These are phyloP conservation scores for Fusarium albidum DNA, from an alignment of 2,329 filamentous ascomycete species.

Conservation along the genomic window DNA sequence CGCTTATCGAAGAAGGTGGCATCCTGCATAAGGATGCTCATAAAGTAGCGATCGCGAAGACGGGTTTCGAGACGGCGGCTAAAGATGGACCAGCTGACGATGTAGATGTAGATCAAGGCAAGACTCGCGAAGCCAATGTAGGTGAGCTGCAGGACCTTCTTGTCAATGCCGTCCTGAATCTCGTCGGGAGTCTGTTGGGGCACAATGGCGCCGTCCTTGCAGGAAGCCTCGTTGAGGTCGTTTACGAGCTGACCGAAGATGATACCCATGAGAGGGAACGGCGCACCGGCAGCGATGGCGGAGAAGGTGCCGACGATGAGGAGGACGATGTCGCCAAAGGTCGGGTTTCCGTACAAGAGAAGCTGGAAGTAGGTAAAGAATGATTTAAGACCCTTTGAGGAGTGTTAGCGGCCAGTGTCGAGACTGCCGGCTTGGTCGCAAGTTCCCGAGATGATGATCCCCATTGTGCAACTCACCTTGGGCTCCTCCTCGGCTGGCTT, in stretches of 20 bases:
- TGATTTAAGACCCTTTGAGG: constrained; percentile 26
- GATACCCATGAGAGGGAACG: constrained; percentile 70
- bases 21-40: constrained; percentile 66
- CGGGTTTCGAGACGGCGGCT: constrained; percentile 71
- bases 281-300: constrained; percentile 66
- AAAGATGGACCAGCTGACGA: constrained; percentile 69
- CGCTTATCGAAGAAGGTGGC: constrained; percentile 70
- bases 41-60: constrained; percentile 67
- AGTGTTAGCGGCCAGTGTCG: constrained; percentile 7
- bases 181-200: constrained; percentile 35
- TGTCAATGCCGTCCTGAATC: constrained; percentile 57
- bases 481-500: constrained; percentile 7
- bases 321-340: constrained; percentile 52
- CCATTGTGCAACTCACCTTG: constrained; percentile 8
- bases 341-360: constrained; percentile 55
- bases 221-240: constrained; percentile 66
- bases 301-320: constrained; percentile 51
- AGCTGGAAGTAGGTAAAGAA: constrained; percentile 54
- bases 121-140: constrained; percentile 72
- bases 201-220: constrained; percentile 45
- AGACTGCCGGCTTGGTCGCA: background rate
- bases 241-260: constrained; percentile 71
- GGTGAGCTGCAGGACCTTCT: constrained; percentile 67
- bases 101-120: constrained; percentile 69
- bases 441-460: no score